Evolutionary conservation across 2,329 filamentous ascomycete species (phyloP).

Genomic region (Pestalotiopsis fici): DNA sequence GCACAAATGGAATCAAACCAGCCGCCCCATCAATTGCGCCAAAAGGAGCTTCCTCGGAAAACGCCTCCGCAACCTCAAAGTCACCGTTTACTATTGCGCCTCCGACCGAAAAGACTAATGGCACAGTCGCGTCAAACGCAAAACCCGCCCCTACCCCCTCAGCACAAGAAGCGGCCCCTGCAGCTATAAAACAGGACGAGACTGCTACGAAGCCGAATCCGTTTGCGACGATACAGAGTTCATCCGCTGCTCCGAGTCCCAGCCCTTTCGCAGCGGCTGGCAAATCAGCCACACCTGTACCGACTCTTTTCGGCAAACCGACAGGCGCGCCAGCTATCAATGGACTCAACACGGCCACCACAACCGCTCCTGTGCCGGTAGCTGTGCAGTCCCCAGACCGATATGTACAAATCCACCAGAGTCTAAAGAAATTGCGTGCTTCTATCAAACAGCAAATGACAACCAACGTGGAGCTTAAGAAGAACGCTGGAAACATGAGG

Average conservation of each 20-base stretch:
- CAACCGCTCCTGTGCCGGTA: conserved; percentile 8
- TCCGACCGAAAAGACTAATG: neutral
- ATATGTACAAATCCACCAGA: conserved; percentile 63
- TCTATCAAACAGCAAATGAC: conserved; percentile 54
- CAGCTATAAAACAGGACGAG: neutral
- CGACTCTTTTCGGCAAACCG: conserved; percentile 6
- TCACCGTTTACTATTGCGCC: neutral
- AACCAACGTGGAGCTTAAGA: conserved; percentile 59
- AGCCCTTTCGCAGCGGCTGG: neutral
- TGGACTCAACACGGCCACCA: conserved; percentile 11
- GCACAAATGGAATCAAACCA: neutral
- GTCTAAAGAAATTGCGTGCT: conserved; percentile 59
- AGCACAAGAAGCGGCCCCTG: neutral
- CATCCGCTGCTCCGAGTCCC: neutral
- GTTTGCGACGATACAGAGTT: neutral
- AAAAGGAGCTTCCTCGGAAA: neutral
- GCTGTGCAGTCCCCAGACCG: conserved; percentile 33
- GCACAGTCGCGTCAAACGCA: neutral
- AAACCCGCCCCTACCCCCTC: neutral
- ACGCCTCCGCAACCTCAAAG: neutral
- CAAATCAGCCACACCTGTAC: conserved; percentile 12
- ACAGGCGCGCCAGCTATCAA: conserved; percentile 15
- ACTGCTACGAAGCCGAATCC: neutral
- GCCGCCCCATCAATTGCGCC: neutral
- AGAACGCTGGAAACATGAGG: conserved; percentile 69